Base-by-base conservation (phyloP, 371 early-diverging fungal species). In the Lichtheimia hyalospora region DNA sequence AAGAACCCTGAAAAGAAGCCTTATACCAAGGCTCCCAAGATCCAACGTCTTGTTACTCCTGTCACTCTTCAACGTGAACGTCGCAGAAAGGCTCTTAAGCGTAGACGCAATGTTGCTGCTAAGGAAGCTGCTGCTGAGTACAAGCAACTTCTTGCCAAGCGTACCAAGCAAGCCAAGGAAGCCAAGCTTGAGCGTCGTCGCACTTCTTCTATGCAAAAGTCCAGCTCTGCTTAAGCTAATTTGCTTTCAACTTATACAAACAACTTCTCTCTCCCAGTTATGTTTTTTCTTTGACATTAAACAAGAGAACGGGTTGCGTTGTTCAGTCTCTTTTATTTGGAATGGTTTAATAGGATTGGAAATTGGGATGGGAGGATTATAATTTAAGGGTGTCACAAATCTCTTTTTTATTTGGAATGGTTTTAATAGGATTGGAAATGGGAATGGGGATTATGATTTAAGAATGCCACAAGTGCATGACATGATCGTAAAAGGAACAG, bases 41-140 rank as follows among this genome's bases (percentile, higher is more conserved):
- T 98, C 89, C 98, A 98, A 84, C 96, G 98, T 74, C 88, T 98
- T 67, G 94, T 98, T 67, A 98, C 98, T 68, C 98, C 98, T 69
- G 81, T 89, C 69, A 92, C 91, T 62, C 89, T 96, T 61, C 97
- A 96, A 85, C 94, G 95, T 85, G 94, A 94, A 89, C 88, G 96
- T 64, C 89, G 86, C 74, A 85, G 81, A 64, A 74, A 82, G 63
- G 90, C 95, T 70, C 81, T 89, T 77, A 97, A 96, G 95, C 84
- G 83, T 70, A 84, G 84, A 75, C 86, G 88, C 67, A 74, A 83
- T 57, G 89, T 87, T 71, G 85, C 87, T 68, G 86, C 92, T 73
- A 86, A 83, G 77, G 95, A 91, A 77, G 92, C 89, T 51, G 96
- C 94, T 61, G 87, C 90, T 66, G 93, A 94, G 66, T 98, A 97